Conservation (phyloP, 768 basidiomycete genomes). For the Termitomyces sp. region DNA sequence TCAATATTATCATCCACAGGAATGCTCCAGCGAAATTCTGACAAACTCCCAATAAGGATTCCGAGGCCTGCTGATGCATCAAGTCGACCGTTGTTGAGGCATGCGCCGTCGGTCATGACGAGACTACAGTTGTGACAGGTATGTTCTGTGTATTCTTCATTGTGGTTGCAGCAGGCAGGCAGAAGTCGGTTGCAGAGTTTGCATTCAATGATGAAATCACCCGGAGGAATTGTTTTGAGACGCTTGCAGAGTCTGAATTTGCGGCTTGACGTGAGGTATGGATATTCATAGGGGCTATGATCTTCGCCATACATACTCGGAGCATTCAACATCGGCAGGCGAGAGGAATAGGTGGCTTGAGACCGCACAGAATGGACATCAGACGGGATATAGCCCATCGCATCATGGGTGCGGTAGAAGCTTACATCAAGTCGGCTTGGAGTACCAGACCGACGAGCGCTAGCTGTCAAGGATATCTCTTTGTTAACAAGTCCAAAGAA, state of each 20-base stretch:
- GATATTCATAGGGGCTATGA: neutral
- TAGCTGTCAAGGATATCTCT: constrained; percentile 20
- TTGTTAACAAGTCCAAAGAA: constrained; percentile 3
- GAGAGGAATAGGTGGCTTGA: constrained; percentile 93
- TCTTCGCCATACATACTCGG: constrained; percentile 32
- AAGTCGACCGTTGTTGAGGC: constrained; percentile 19
- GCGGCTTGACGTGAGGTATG: neutral
- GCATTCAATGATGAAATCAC: neutral
- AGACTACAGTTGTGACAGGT: constrained; percentile 22
- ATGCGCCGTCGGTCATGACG: constrained; percentile 28
- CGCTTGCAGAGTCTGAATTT: too few relatives aligned
- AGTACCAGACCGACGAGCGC: constrained; percentile 75
- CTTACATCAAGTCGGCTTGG: constrained; percentile 93
- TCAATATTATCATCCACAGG: constrained; percentile 9
- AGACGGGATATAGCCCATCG: constrained; percentile 89
- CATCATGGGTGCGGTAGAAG: constrained; percentile 95
- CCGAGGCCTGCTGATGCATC: constrained; percentile 23
- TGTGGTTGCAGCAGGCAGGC: neutral
- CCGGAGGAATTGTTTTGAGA: neutral
- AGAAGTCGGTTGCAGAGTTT: neutral
- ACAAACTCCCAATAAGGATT: constrained; percentile 8
- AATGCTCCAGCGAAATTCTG: constrained; percentile 5
- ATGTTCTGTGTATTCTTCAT: neutral
- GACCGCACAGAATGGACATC: constrained; percentile 96
- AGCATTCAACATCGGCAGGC: constrained; percentile 78